These are phyloP conservation scores for Candida palmyrensis DNA, from an alignment of 805 yeast species.

Conservation along the genomic window DNA sequence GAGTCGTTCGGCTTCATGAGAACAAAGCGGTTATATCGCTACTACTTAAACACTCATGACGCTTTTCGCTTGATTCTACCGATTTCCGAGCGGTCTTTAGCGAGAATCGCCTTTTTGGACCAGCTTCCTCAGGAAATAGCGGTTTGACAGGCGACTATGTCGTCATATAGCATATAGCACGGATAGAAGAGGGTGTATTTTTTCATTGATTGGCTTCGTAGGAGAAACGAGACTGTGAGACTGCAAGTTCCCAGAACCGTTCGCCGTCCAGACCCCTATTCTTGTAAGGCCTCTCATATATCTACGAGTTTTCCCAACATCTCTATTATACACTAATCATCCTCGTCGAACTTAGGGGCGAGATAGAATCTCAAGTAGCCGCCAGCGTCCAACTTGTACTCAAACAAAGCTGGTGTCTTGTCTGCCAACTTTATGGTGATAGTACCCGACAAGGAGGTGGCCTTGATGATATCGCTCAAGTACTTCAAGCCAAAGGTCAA, in stretches of 20 bases:
- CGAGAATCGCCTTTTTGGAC: constrained; percentile 49
- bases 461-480: constrained; percentile 86
- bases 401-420: constrained; percentile 90
- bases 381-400: constrained; percentile 76
- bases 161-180: no score
- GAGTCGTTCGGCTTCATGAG: constrained; percentile 74
- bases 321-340: constrained; percentile 48
- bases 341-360: constrained; percentile 97
- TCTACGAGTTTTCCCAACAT: background rate
- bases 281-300: no score
- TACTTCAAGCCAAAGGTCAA: constrained; percentile 90
- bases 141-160: no score
- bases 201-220: no score
- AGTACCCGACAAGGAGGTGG: constrained; percentile 68
- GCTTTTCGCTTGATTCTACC: constrained; percentile 87
- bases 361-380: constrained; percentile 93
- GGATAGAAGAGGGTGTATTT: no score
- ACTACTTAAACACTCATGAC: constrained; percentile 89
- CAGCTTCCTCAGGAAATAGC: constrained; percentile 2
- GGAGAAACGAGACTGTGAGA: no score
- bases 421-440: constrained; percentile 85
- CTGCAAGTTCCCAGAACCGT: no score
- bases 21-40: constrained; percentile 72
- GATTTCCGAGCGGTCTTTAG: constrained; percentile 46
- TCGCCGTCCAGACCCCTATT: no score